Conservation (phyloP, 192 early-diverging fungal genomes). For the Coemansia biformis region DNA sequence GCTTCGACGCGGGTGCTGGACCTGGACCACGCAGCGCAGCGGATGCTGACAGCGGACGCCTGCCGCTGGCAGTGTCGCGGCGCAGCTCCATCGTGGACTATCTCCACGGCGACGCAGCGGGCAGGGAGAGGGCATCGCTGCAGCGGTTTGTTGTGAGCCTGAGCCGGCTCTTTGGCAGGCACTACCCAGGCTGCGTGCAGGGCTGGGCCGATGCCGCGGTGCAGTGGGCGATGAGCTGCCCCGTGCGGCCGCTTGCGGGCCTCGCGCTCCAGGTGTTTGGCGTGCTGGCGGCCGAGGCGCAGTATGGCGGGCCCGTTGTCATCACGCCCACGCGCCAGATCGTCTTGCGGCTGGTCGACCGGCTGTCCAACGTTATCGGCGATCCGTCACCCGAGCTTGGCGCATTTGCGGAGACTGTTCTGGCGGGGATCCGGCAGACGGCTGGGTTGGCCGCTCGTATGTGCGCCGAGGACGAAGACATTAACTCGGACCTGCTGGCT, state of each 20-base stretch:
- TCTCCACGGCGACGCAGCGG: neutral
- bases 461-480: slow-evolving; percentile 20
- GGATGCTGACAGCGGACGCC: too few species aligned
- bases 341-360: slow-evolving; percentile 38
- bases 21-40: too few species aligned
- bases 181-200: slow-evolving; percentile 27
- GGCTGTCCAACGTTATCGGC: slow-evolving; percentile 43
- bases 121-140: slow-evolving; percentile 21
- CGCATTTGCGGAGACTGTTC: slow-evolving; percentile 33
- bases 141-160: slow-evolving; percentile 31
- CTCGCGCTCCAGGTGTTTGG: slow-evolving; percentile 36
- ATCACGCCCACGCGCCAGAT: slow-evolving; percentile 39
- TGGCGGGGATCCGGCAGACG: slow-evolving; percentile 30
- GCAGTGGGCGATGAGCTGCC: slow-evolving; percentile 46
- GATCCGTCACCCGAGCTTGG: slow-evolving; percentile 17
- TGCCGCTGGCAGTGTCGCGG: too few species aligned
- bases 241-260: slow-evolving; percentile 21
- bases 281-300: slow-evolving; percentile 32
- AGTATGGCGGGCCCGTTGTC: slow-evolving; percentile 24
- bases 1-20: too few species aligned
- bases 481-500: slow-evolving; percentile 23
- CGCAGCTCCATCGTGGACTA: too few species aligned
- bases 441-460: slow-evolving; percentile 29
- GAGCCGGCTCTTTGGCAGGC: slow-evolving; percentile 29
- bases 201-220: slow-evolving; percentile 32